Base-by-base conservation (phyloP, 1,139 yeast species). In the Diutina pseudorugosa region DNA sequence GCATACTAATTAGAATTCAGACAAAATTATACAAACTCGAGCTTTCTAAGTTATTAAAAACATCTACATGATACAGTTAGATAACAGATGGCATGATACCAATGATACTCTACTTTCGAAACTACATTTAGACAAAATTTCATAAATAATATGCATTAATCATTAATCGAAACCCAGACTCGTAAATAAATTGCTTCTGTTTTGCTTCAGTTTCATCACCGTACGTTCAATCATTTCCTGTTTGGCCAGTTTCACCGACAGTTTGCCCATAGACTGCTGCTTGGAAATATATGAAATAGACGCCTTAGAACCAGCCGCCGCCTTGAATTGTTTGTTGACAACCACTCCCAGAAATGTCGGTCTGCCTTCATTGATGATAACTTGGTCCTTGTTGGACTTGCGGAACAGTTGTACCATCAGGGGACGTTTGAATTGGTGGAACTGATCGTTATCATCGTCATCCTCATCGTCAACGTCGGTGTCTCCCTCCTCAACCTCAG, bases 271-370 rank as follows among this genome's bases (percentile, higher is more conserved):
- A 11, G 49, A 19, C 48, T 51, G 52, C 2, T 47, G 25, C 45
- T 76, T 77, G 3, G 76, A 68, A 64, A 81, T 63, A 54, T 73
- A 79, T 21, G 84, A 77, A 54, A 82, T 76, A 2, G 87, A 79
- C 0, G 86, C 81, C 57, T 74, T 78, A 2, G 80, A 71, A 5
- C 84, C 80, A 1, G 81, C 71, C 1, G 80, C 83, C 19, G 75
- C 75, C 59, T 73, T 81, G 58, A 80, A 79, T 44, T 76, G 76
- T 51, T 77, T 80, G 51, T 81, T 75, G 12, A 79, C 67, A 0
- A 80, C 79, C 43, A 82, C 86, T 2, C 83, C 82, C 42, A 77
- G 70, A 59, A 74, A 74, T 11, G 62, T 63, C 18, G 47, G 47
- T n/a, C n/a, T 43, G 8, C 47, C 47, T 8, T 43, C 33, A 43